phyloP scores from a whole-genome alignment of 306 rosid species.

The Acacia crassicarpa region DNA sequence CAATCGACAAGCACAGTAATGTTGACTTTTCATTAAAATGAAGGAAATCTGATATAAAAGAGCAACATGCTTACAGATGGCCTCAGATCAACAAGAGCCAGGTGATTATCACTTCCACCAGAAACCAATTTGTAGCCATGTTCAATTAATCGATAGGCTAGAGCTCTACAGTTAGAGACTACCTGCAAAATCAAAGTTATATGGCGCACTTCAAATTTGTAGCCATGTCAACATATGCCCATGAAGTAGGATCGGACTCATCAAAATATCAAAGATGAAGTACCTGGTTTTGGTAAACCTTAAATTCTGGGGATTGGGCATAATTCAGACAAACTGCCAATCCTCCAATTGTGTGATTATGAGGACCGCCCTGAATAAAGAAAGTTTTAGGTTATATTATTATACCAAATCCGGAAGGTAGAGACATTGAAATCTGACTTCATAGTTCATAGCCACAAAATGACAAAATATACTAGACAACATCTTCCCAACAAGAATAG shows the following conservation, averaged over 20 bases:
- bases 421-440: neutral
- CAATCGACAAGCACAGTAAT: neutral
- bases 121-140: conserved; percentile 1
- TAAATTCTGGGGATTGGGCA: neutral
- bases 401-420: neutral
- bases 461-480: neutral
- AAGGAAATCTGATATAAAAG: neutral
- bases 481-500: neutral
- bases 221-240: conserved; percentile 3
- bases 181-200: neutral
- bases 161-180: neutral
- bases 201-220: neutral
- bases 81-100: neutral
- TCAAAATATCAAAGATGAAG: neutral
- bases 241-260: neutral
- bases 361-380: neutral
- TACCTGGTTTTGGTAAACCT: neutral
- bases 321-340: neutral
- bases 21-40: neutral
- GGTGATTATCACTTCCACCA: neutral
- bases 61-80: neutral
- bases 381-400: neutral
- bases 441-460: neutral
- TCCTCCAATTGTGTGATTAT: conserved; percentile 2
- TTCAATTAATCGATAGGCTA: neutral